These are phyloP conservation scores for Melanomma pulvis-pyrius DNA, from an alignment of 495 filamentous ascomycete species.

Conservation along the genomic window DNA sequence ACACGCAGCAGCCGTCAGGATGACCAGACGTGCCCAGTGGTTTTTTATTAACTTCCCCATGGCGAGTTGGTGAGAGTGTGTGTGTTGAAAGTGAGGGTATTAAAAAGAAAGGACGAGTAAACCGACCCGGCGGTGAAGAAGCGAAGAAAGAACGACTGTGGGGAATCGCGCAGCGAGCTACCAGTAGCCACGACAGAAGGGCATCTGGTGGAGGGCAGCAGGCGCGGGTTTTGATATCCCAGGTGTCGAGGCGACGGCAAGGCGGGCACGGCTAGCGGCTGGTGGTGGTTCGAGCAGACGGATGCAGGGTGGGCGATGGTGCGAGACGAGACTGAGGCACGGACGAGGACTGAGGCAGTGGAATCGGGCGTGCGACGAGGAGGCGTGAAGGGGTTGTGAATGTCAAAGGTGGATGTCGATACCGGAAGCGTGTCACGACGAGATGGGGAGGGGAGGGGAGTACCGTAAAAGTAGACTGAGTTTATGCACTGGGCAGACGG, in stretches of 20 bases:
- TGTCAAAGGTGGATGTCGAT: conserved; percentile 4
- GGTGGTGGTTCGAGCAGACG: background rate
- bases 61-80: conserved; percentile 37
- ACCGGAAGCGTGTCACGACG: conserved; percentile 27
- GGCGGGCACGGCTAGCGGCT: conserved; percentile 3
- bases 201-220: conserved; percentile 27
- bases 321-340: conserved; percentile 27
- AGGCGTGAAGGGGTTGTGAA: background rate
- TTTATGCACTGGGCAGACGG: conserved; percentile 26
- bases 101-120: conserved; percentile 34
- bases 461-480: conserved; percentile 23
- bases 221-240: conserved; percentile 34
- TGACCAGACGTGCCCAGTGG: conserved; percentile 93
- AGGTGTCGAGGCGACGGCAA: conserved; percentile 16
- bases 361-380: conserved; percentile 13
- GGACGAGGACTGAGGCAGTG: conserved; percentile 2
- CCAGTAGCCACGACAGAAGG: conserved; percentile 35
- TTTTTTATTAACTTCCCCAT: conserved; percentile 99
- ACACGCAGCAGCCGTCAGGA: conserved; percentile 84
- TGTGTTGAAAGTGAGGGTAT: conserved; percentile 18
- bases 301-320: background rate
- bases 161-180: conserved; percentile 39
- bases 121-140: conserved; percentile 34
- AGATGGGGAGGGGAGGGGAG: conserved; percentile 19
- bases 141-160: conserved; percentile 28